A percentile compares a stretch with the other conserved stretches of the same genome.
phyloP scores from a whole-genome alignment of 352 stramenopile genomes.

The Phytopythium chamaehyphon region DNA sequence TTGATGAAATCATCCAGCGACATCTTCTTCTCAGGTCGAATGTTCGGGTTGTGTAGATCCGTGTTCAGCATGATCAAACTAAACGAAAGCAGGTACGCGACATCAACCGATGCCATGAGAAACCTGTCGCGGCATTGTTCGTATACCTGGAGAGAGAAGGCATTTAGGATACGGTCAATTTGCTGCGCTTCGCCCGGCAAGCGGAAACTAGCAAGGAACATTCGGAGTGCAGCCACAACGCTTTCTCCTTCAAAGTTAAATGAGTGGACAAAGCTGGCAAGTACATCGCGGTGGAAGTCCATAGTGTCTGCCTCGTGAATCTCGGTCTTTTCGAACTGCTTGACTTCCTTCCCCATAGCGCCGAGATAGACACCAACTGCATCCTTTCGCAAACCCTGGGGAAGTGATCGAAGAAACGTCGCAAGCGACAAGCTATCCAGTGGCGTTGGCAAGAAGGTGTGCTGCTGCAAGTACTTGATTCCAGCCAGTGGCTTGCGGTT shows the following conservation, averaged over 20 bases:
- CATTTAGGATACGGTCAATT: slow-evolving; percentile 87
- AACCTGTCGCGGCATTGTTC: slow-evolving; percentile 81
- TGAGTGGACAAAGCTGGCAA: slow-evolving; percentile 64
- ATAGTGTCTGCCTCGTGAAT: slow-evolving; percentile 81
- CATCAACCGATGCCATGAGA: slow-evolving; percentile 82
- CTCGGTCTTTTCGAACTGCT: slow-evolving; percentile 63
- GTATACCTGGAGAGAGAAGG: slow-evolving; percentile 83
- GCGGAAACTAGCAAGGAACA: slow-evolving; percentile 84
- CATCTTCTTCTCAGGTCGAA: slow-evolving; percentile 85
- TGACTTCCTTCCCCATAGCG: slow-evolving; percentile 75
- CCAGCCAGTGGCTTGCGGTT: slow-evolving; percentile 92
- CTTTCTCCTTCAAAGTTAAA: slow-evolving; percentile 81
- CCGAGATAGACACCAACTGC: slow-evolving; percentile 84
- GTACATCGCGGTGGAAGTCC: slow-evolving; percentile 79
- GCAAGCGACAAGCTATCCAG: slow-evolving; percentile 81
- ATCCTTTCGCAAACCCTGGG: slow-evolving; percentile 79
- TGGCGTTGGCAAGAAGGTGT: slow-evolving; percentile 72
- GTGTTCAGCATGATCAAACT: slow-evolving; percentile 90
- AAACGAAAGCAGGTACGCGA: slow-evolving; percentile 89
- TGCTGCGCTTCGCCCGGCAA: slow-evolving; percentile 84
- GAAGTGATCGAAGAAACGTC: slow-evolving; percentile 75
- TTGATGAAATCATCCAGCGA: slow-evolving; percentile 82
- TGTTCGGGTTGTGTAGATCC: slow-evolving; percentile 86
- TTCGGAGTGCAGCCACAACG: slow-evolving; percentile 68
- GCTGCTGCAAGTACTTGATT: slow-evolving; percentile 81